Evolutionary conservation across 768 basidiomycete genomes (phyloP), one percentile per base, ranked within the genome.

Genomic region (Agrocybe pediades): DNA sequence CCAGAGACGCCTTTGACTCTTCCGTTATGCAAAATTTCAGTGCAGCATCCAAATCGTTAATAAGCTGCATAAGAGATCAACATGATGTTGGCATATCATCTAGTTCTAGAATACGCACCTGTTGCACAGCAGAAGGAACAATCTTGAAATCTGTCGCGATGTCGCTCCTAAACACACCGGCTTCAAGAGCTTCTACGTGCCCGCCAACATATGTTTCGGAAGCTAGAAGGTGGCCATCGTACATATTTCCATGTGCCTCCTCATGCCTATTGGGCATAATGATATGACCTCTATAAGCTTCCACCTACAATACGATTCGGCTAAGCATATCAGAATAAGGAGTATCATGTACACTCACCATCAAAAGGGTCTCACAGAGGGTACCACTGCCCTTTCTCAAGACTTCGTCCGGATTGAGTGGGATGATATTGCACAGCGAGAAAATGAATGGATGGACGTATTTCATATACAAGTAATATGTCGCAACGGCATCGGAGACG

Each of bases 401-500:
- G 4, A 98, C 97, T 57, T 99, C 97, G 63, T 99, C 97, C 2
- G 97, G 95, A 63, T 87, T 88, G 49, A 99, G 81, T 9, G 97
- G 96, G 61, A 99, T 98, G 70, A 98, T 99, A 77, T 97, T 99
- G 72, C 97, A 98, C 30, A 99, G 74, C 8, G 97, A 98, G 75
- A 99, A 99, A 57, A 99, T 92, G 80, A 99, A 99, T 0, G 97
- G 97, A 65, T 98, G 95, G 9, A 99, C 95, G 63, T 99, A 99
- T 95, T 98, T 99, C 97, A 98, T 99, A 74, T 99, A 98, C 29
- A 99, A 82, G 70, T 98, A 98, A 69, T 99, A 98, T 1, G 97
- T 99, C n/a, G 97, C 96, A 9, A 98, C 97, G 0, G 97, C 97
- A 80, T 99, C 97, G 69, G 97, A 99, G 23, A 99, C 97, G 62